Conservation (phyloP, 352 stramenopile genomes). For the Pythium aquatile region DNA sequence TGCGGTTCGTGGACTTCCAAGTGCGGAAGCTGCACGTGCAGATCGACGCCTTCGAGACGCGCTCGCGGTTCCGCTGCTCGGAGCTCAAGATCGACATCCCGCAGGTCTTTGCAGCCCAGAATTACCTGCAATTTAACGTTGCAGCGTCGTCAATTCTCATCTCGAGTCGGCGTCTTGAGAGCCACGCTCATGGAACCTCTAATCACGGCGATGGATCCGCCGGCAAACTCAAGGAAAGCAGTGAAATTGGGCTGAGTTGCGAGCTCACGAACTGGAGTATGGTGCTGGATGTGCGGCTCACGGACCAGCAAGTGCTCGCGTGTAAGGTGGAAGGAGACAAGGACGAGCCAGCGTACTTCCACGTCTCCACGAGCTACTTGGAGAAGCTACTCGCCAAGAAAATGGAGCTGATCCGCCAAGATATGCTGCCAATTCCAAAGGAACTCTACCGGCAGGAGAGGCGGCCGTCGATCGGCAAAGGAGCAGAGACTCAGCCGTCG, state of each 20-base stretch:
- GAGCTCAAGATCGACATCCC: constrained; percentile 54
- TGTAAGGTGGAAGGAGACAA: constrained; percentile 35
- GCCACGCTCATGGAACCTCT: not conserved
- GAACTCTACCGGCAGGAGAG: not conserved
- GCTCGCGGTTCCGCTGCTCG: constrained; percentile 36
- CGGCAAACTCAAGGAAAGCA: constrained; percentile 1
- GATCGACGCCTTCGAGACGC: constrained; percentile 35
- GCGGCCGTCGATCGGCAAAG: not conserved
- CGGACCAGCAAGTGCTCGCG: constrained; percentile 32
- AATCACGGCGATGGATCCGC: not conserved
- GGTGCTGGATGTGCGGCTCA: constrained; percentile 32
- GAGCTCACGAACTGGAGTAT: constrained; percentile 25
- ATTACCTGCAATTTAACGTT: constrained; percentile 47
- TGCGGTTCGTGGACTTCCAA: constrained; percentile 63
- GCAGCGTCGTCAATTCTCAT: constrained; percentile 20
- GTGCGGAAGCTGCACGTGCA: constrained; percentile 38
- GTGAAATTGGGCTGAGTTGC: constrained; percentile 6
- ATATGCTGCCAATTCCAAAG: constrained; percentile 26
- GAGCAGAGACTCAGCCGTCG: not conserved
- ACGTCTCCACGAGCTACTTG: constrained; percentile 44
- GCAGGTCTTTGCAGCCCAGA: constrained; percentile 52
- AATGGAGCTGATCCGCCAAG: constrained; percentile 38
- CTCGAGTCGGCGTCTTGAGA: constrained; percentile 15
- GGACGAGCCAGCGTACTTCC: constrained; percentile 33
- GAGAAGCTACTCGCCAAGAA: constrained; percentile 36